Evolutionary conservation across 495 filamentous ascomycete genomes (phyloP), one percentile per base, ranked within the genome.

Genomic region (Daldinia caldariorum): DNA sequence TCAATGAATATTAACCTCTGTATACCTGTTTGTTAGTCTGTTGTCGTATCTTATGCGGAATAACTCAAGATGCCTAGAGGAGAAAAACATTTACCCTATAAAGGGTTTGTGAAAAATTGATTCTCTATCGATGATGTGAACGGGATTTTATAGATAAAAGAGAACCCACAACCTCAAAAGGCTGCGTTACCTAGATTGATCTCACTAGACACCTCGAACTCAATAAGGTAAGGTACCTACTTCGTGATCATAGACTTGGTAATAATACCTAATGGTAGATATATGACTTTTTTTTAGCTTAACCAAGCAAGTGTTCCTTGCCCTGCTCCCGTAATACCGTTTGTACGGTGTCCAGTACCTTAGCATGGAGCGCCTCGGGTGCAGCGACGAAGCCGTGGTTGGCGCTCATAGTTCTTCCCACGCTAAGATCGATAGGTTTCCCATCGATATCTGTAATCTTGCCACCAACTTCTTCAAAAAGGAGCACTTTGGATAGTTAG

Each of bases 391-490:
- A 83, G 1, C 83, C 83, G 38, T 76, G 80, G 70, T 86, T 86
- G n/a, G 35, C 73, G n/a, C 55, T 64, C 66, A 86, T 67, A 43
- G 74, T 73, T 60, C 79, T 77, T 22, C 82, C 81, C 12, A 68
- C 68, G 3, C 75, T 76, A 53, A 82, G 78, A 51, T 83, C 78
- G 0, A 84, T 77, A 3, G 65, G 63, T 54, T 79, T 78, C 4
- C 88, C 85, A 55, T 88, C 77, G 2, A 91, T 77, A 68, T 92
- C 89, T 0, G 85, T 90, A 16, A 92, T 82, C 58, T 79, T 79
- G 32, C 87, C 88, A 0, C 90, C 90, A 2, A 88, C 77, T 70
- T 92, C 90, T 76, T 87, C 80, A 50, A 87, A 89, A 34, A 91
- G 79, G 29, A 92, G 75, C 84, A 90, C 43, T 47, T 47, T 47